Base-by-base conservation (phyloP, 257 asterid genomes). In the Solanum sejunctum region DNA sequence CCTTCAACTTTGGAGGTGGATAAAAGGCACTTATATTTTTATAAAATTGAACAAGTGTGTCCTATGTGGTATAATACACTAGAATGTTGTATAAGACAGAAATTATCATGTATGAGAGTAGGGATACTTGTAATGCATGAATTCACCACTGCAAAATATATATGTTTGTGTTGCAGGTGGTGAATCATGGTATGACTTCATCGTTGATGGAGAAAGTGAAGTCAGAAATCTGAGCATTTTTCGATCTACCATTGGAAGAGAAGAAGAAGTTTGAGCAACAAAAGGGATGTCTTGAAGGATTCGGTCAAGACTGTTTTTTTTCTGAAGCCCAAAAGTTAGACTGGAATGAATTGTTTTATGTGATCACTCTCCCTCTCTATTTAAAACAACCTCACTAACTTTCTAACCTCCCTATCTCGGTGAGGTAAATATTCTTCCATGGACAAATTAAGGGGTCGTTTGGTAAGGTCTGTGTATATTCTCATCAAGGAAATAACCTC, bases 321-420 rank as follows among this genome's bases (percentile, higher is more conserved):
- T 91, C 95, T 0, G 92, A 92, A 72, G 91, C 91, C 36, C 96
- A 92, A 79, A 92, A 90, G 86, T 95, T 93, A 21, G 95, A 92
- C 18, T 93, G 97, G 95, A 89, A 83, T 8, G 97, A 93, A 77
- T 3, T 90, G 12, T 86, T 92, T 45, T 91, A 1, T 49, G 3
- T 85, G 0, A 0, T 16, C 54, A 88, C 93, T 8, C 83, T 57
- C 11, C 97, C 96, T 23, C 2, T 84, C 60, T 4, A 16, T 55
- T 15, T 5, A 10, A 15, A 26, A 86, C 4, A 16, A 66, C 20
- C 60, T 16, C n/a, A 55, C n/a, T 55, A 16, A 55, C 17, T 55
- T 16, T n/a, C n/a, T 7, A 55, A 55, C n/a, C 56, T 55, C n/a
- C 60, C 60, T 55, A 3, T 16, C 60, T 55, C 60, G 17, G n/a